Evolutionary conservation across 306 rosid genomes (phyloP), one percentile per base, ranked within the genome.

Genomic region (Quercus rubra): DNA sequence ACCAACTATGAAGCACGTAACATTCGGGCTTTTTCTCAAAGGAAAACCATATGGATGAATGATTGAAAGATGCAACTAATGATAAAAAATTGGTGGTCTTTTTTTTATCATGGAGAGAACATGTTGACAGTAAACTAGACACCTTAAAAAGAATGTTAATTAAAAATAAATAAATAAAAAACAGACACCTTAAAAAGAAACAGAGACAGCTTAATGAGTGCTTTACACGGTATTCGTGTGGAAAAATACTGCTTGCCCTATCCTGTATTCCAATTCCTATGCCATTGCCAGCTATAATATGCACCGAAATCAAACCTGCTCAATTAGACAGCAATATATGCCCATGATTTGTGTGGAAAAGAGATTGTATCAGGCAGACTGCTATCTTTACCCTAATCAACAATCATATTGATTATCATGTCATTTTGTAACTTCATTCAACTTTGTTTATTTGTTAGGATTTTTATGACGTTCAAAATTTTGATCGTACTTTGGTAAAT

Each of bases 201-300:
- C 10, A 69, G 6, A 31, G 71, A n/a, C 21, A 18, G 77, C 20
- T 63, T 73, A 33, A 68, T 20, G 70, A 70, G 80, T 58, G 74
- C 70, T 61, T 79, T 30, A 38, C 83, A 69, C 77, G 78, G 80
- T 71, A 12, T 78, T 38, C 13, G 20, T 55, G 1, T 1, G 31
- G 15, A 61, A 12, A 23, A 9, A 61, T 13, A 64, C 38, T 18
- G 71, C 78, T 55, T 55, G 64, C 10, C 17, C 61, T 12, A 12
- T 52, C 5, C 14, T 56, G 31, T 8, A 8, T 41, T 8, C 11
- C 46, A 8, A 41, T 41, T 41, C 46, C 46, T 41, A 41, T 49
- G 54, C 17, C 54, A 2, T 49, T 58, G 76, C 71, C 86, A 68
- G 79, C 79, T 35, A 74, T 33, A 54, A 52, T 51, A 4, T 71